Evolutionary conservation across 192 early-diverging fungal genomes (phyloP).

Genomic region (Neocallimastix lanati): DNA sequence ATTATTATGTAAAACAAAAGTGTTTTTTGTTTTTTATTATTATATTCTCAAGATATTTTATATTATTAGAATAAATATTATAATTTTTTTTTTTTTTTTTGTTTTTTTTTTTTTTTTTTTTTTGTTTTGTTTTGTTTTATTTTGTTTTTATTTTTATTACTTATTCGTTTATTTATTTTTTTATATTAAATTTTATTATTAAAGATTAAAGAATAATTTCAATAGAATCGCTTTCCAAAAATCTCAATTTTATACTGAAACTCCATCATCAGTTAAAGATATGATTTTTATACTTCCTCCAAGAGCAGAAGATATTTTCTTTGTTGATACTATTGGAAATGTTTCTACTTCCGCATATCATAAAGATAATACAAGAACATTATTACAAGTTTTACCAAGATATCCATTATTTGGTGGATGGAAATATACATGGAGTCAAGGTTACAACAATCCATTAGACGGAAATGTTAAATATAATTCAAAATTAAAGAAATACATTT

Average conservation of each 20-base stretch:
- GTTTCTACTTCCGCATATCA: slow-evolving; percentile 72
- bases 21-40: too few relatives aligned
- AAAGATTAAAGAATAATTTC: slow-evolving; percentile 42
- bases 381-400: slow-evolving; percentile 67
- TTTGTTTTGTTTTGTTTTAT: too few relatives aligned
- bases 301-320: slow-evolving; percentile 56
- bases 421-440: slow-evolving; percentile 90
- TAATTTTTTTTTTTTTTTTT: too few relatives aligned
- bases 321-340: slow-evolving; percentile 84
- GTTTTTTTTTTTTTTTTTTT: too few relatives aligned
- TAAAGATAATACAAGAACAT: slow-evolving; percentile 18
- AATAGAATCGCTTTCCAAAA: slow-evolving; percentile 47
- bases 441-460: slow-evolving; percentile 60
- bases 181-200: slow-evolving; percentile 2
- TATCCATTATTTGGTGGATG: slow-evolving; percentile 94
- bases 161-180: too few relatives aligned
- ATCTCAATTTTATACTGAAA: slow-evolving; percentile 9
- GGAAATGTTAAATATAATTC: slow-evolving; percentile 37
- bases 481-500: slow-evolving; percentile 22
- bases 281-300: slow-evolving; percentile 45
- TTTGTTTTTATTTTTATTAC: too few relatives aligned
- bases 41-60: too few relatives aligned
- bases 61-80: too few relatives aligned
- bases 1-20: too few relatives aligned
- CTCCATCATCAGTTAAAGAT: slow-evolving; percentile 21